Evolutionary conservation across 805 yeast genomes (phyloP).

Genomic region (Cyberlindnera xylosilytica): DNA sequence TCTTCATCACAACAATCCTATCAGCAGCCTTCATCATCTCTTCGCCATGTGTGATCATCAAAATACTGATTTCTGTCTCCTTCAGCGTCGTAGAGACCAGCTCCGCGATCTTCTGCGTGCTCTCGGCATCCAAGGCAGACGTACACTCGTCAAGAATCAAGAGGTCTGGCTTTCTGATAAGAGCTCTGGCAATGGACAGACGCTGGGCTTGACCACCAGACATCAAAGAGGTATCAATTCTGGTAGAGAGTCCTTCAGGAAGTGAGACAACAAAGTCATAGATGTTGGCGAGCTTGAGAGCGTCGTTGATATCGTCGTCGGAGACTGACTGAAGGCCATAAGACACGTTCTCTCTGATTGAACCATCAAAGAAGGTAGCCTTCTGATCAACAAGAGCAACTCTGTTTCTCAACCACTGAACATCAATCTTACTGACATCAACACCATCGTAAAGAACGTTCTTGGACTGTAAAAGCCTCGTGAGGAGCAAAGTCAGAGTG

Average conservation of each 20-base stretch:
- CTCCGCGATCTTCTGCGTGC: conserved; percentile 46
- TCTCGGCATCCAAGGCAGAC: conserved; percentile 74
- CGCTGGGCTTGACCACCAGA: conserved; percentile 95
- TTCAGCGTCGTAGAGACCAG: conserved; percentile 40
- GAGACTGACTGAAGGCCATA: conserved; percentile 48
- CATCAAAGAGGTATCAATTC: conserved; percentile 48
- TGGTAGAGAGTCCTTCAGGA: conserved; percentile 58
- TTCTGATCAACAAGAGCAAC: conserved; percentile 76
- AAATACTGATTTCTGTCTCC: conserved; percentile 40
- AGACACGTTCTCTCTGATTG: conserved; percentile 65
- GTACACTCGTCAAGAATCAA: conserved; percentile 84
- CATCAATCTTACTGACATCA: conserved; percentile 45
- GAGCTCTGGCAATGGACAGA: conserved; percentile 77
- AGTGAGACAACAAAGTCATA: conserved; percentile 51
- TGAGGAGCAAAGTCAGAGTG: conserved; percentile 57
- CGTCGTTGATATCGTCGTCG: conserved; percentile 36
- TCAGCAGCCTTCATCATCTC: conserved; percentile 63
- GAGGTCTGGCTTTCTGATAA: conserved; percentile 60
- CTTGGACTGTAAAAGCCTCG: conserved; percentile 46
- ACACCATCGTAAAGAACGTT: conserved; percentile 42
- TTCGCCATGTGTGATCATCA: conserved; percentile 72
- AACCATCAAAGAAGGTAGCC: conserved; percentile 68
- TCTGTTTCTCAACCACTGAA: conserved; percentile 45
- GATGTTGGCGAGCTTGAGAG: conserved; percentile 47
- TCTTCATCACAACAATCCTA: conserved; percentile 42